phyloP scores from a whole-genome alignment of 2,329 filamentous ascomycete species.

The Zymoseptoria crescenta region DNA sequence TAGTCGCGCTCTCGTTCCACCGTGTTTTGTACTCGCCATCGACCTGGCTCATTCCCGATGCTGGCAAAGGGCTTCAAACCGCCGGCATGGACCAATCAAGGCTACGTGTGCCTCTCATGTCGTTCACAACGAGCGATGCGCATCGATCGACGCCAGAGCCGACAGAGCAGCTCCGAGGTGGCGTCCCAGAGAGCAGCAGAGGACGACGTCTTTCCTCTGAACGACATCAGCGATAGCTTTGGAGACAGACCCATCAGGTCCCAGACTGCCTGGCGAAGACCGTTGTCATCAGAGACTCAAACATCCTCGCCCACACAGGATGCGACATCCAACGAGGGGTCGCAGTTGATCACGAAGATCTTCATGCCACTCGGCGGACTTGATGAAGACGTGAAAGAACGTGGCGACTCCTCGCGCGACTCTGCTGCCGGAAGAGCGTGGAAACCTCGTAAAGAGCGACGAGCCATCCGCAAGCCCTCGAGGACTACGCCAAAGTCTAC shows the following conservation, averaged over 20 bases:
- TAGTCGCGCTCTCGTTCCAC: background rate
- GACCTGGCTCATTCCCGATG: conserved; percentile 5
- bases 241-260: background rate
- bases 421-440: too few species aligned
- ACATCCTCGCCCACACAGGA: background rate
- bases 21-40: background rate
- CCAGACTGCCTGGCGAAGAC: background rate
- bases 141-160: conserved; percentile 7
- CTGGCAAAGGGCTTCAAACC: conserved; percentile 10
- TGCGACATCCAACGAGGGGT: background rate
- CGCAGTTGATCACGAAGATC: background rate
- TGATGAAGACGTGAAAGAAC: background rate
- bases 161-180: conserved; percentile 10
- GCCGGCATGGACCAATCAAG: conserved; percentile 16
- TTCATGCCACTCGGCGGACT: background rate
- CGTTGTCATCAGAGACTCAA: background rate
- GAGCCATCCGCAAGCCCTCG: background rate
- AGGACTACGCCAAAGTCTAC: background rate
- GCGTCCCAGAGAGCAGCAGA: background rate
- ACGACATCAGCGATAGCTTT: conserved; percentile 17
- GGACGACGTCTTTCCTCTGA: conserved; percentile 9
- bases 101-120: conserved; percentile 16
- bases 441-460: background rate
- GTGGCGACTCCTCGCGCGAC: background rate
- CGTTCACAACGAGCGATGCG: conserved; percentile 9